Percentiles rank a stretch among this genome's conserved stretches.
Conservation (phyloP, 148 eudicot species). For the Camellia granthamiana region DNA sequence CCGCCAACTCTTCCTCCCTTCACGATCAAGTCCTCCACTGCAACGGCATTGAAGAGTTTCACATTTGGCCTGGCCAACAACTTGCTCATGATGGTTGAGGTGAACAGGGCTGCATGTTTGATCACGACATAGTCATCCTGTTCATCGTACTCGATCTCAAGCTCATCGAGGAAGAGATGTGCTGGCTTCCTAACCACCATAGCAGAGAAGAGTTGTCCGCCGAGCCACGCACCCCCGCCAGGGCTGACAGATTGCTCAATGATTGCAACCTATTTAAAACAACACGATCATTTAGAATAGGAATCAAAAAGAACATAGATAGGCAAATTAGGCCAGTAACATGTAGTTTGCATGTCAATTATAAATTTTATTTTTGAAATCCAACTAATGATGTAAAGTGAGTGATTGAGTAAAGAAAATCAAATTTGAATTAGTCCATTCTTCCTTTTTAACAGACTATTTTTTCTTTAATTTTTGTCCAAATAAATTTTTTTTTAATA, state of each 20-base stretch:
- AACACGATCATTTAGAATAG: neutral
- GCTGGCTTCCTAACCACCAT: slow-evolving; percentile 98
- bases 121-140: slow-evolving; percentile 80
- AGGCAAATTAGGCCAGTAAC: no score
- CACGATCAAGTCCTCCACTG: slow-evolving; percentile 85
- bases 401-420: no score
- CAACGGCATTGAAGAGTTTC: slow-evolving; percentile 91
- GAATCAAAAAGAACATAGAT: neutral
- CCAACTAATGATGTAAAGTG: no score
- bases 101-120: slow-evolving; percentile 90
- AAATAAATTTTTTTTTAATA: no score
- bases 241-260: slow-evolving; percentile 96
- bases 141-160: slow-evolving; percentile 71
- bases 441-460: no score
- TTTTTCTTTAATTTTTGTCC: no score
- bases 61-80: slow-evolving; percentile 82
- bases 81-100: slow-evolving; percentile 85
- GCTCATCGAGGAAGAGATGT: slow-evolving; percentile 77
- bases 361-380: no score
- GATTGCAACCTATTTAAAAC: slow-evolving; percentile 44
- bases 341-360: no score
- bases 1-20: slow-evolving; percentile 71
- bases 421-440: no score
- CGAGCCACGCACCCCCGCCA: slow-evolving; percentile 98
- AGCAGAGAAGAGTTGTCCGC: slow-evolving; percentile 90